Percentiles rank a stretch among this genome's conserved stretches.
These are phyloP conservation scores for Lathyrus sativus DNA, from an alignment of 306 rosid species.

Conservation along the genomic window DNA sequence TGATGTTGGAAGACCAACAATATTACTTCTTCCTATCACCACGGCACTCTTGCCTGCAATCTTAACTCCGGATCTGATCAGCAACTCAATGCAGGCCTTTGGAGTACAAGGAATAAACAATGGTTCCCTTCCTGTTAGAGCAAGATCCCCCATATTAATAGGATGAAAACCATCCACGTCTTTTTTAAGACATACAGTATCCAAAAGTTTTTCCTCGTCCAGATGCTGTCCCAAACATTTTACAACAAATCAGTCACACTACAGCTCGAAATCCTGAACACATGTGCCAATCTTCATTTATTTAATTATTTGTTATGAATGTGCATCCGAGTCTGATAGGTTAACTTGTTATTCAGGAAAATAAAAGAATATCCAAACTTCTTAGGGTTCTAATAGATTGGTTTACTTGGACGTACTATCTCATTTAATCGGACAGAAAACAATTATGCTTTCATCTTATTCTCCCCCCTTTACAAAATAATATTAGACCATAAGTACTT, in stretches of 20 bases:
- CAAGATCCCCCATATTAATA: slow-evolving; percentile 77
- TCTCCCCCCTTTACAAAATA: neutral
- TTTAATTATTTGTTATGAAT: slow-evolving; percentile 31
- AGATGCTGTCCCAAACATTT: slow-evolving; percentile 75
- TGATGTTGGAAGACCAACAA: slow-evolving; percentile 85
- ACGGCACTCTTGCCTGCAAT: slow-evolving; percentile 78
- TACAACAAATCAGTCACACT: slow-evolving; percentile 50
- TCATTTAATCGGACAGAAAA: neutral
- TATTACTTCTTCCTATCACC: slow-evolving; percentile 91
- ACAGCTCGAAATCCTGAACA: slow-evolving; percentile 43
- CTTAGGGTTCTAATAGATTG: neutral
- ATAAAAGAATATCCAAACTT: slow-evolving; percentile 16
- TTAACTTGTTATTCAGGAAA: slow-evolving; percentile 9
- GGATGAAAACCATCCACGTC: slow-evolving; percentile 97
- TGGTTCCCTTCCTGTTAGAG: slow-evolving; percentile 88
- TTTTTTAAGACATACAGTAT: slow-evolving; percentile 63
- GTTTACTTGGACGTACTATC: neutral
- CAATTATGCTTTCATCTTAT: neutral
- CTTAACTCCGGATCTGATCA: slow-evolving; percentile 80
- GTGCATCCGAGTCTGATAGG: neutral
- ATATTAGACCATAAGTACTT: neutral
- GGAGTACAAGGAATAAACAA: slow-evolving; percentile 90
- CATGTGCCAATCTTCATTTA: slow-evolving; percentile 39
- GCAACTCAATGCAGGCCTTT: slow-evolving; percentile 84
- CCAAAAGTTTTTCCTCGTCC: slow-evolving; percentile 65